Evolutionary conservation across 176 grass and related monocot genomes (phyloP), one percentile per base, ranked within the genome.

Genomic region (Avena insularis): DNA sequence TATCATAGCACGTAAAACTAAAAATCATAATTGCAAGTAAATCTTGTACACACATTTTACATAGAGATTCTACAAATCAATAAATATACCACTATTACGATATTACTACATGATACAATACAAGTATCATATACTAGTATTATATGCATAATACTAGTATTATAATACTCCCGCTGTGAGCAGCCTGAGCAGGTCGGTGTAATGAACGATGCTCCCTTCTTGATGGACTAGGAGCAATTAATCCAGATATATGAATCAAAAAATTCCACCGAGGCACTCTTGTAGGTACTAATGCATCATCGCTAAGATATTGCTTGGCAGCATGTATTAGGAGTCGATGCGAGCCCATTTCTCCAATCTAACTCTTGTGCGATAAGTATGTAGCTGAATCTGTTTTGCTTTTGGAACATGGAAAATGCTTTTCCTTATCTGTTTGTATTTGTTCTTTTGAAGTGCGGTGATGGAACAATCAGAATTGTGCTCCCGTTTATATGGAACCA

Each of bases 321-420:
- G n/a, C 20, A 16, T 87, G 83, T 87, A 74, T 74, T 57, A 46
- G 23, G 35, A 81, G 69, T 59, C 77, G 31, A 91, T 49, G 69
- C 21, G 3, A 75, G 71, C 81, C 11, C 40, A 73, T 50, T 88
- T 60, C 62, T 71, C 46, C 77, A 35, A 46, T 71, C 49, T 12
- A 85, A 88, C 80, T 72, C 69, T 53, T 81, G 61, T 87, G 54
- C 10, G 35, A 61, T 40, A 78, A 90, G 79, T 79, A 79, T 83
- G 27, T 83, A 65, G 73, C 15, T 53, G 81, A 23, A 84, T 81
- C 60, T 81, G 23, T 66, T 43, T 53, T 71, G 59, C 72, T 60
- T 27, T n/a, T 27, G 2, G 23, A 81, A 67, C 16, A 12, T 49
- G 59, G 12, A 73, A 79, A 59, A 1, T 0, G 8, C 33, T 61